phyloP scores from a whole-genome alignment of 192 early-diverging fungal species.

The Rhizophagus clarus region DNA sequence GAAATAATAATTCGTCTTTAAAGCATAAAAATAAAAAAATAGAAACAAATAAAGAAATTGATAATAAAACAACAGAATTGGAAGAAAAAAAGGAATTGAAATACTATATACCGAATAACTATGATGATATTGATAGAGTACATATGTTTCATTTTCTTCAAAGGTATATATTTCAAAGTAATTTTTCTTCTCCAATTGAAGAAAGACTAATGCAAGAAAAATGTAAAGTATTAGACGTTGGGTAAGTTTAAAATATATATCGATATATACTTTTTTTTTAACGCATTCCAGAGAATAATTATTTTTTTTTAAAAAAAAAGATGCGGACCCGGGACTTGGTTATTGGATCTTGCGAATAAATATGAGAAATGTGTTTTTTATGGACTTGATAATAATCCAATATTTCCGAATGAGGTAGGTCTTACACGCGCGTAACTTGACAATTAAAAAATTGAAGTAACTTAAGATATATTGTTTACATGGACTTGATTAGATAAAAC shows the following conservation, averaged over 20 bases:
- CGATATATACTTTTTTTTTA: too few species aligned
- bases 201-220: background rate
- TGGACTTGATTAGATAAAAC: background rate
- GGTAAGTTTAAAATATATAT: background rate
- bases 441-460: background rate
- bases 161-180: background rate
- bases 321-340: background rate
- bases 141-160: background rate
- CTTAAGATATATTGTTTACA: background rate
- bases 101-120: too few species aligned
- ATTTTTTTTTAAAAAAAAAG: background rate
- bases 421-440: too few species aligned
- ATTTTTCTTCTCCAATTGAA: constrained; percentile 5
- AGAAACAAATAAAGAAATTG: too few species aligned
- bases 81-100: too few species aligned
- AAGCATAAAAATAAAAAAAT: too few species aligned
- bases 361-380: background rate
- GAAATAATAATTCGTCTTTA: too few species aligned
- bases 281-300: background rate
- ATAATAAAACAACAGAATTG: too few species aligned
- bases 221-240: background rate
- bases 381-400: too few species aligned
- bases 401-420: too few species aligned
- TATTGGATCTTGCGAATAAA: background rate
- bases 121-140: too few species aligned